Base-by-base conservation (phyloP, 805 yeast species). In the Lachancea fermentati region DNA sequence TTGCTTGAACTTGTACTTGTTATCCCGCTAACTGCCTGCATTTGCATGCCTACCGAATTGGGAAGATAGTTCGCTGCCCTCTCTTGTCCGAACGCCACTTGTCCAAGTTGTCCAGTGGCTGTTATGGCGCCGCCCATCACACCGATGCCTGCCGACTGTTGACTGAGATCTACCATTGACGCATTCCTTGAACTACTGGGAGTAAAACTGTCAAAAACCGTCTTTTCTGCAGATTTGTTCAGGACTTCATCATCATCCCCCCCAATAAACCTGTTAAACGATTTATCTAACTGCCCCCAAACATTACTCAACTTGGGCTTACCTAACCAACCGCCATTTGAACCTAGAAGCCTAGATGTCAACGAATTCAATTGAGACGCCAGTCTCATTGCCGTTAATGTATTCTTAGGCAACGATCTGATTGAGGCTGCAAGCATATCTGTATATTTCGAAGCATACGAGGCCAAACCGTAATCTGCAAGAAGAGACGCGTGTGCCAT, bases 221-320 rank as follows among this genome's bases (percentile, higher is more conserved):
- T 84, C 1, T 70, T 69, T 18, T 63, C 63, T 4, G 60, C 52
- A 11, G 59, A 56, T 33, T 65, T 66, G 4, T 63, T 50, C 5
- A 64, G 61, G 0, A 65, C 51, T 19, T 69, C 67, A 3, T 37
- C 43, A 26, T 84, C 95, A 35, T 91, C 97, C 1, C 96, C 97
- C 30, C 95, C 81, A 43, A 91, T 88, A 60, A 81, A 79, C 57
- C 79, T 80, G 56, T 76, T 80, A 54, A 83, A 78, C 4, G 85
- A 76, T 57, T 86, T 86, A 58, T 86, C 95, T 33, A 86, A 62
- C 32, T 83, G 89, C 8, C 93, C 91, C 95, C 95, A 86, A 39
- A 87, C 81, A 55, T 78, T 82, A 50, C 88, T 95, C 38, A 86
- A 68, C 49, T 76, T 79, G 17, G 82, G 83, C 52, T 80, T 79